Base-by-base conservation (phyloP, 768 basidiomycete species). In the Coprinopsis sp. region DNA sequence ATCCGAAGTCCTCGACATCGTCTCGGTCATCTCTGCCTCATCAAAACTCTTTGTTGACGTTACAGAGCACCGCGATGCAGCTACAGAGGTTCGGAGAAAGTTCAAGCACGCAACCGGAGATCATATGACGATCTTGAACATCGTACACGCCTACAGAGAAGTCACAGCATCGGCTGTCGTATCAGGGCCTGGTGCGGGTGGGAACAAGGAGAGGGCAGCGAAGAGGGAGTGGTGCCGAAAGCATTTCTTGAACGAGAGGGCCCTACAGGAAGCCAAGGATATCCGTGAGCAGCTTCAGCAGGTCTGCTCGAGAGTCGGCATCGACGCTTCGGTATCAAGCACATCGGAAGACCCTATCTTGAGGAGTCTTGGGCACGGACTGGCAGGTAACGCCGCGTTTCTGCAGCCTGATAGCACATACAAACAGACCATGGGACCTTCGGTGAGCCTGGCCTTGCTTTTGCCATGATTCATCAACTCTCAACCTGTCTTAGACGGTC, bases 81-180 rank as follows among this genome's bases (percentile, higher is more conserved):
- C 85, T 4, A 67, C 76, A 1, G 84, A 83, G 41, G 82, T 82
- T 2, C 78, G 91, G 3, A 66, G 71, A 31, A 88, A 87, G 63
- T 97, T 98, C 61, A 71, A 79, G 6, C 89, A 94, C 65, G 68
- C 82, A 0, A 77, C 82, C 25, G 95, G 96, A 4, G 96, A 99
- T 64, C 96, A 99, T 64, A 70, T 94, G 52, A 94, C 90, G 18
- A 75, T 87, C 45, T 76, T 97, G 52, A 94, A 94, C 55, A 83
- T 84, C n/a, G 70, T 94, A 21, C 76, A 80, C 8, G 79, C 89
- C 16, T 97, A 90, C 61, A 76, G 83, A 48, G 88, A 91, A 30
- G 70, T 87, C n/a, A 66, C 40, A 2, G 47, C 33, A 1, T 14
- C 37, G 24, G 34, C 6, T 19, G 40, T 42, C 4, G 40, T 42